Percentiles rank a stretch among this genome's conserved stretches.
Evolutionary conservation across 768 basidiomycete species (phyloP).

Genomic region (Favolaschia claudopus): DNA sequence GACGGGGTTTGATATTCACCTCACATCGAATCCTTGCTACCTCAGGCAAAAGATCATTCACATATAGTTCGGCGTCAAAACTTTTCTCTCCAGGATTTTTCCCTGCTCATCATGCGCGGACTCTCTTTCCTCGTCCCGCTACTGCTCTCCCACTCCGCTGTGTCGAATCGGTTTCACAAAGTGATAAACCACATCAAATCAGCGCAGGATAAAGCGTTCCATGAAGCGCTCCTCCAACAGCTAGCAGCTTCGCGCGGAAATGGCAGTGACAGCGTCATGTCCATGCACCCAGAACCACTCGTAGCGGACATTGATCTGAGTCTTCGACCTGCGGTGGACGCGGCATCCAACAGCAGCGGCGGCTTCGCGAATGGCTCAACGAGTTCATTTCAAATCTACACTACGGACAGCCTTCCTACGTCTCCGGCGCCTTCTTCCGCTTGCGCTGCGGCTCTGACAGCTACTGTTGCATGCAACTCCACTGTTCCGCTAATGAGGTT

Average conservation of each 20-base stretch:
- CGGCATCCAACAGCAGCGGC: not conserved
- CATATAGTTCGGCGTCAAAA: too few species aligned
- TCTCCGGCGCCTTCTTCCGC: not conserved
- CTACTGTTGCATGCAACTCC: constrained; percentile 8
- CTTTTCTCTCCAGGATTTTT: too few species aligned
- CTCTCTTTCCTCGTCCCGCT: too few species aligned
- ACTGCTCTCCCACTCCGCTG: too few species aligned
- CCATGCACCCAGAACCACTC: not conserved
- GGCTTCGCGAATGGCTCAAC: not conserved
- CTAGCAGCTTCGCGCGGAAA: not conserved
- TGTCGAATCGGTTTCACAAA: too few species aligned
- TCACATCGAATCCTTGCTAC: too few species aligned
- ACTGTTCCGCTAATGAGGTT: constrained; percentile 12
- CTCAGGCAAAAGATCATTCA: too few species aligned
- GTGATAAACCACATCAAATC: too few species aligned
- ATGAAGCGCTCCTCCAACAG: constrained; percentile 18
- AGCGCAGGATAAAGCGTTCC: constrained; percentile 10
- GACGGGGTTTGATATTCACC: too few species aligned
- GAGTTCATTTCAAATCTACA: constrained; percentile 5
- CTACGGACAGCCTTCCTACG: not conserved
- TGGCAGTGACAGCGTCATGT: not conserved
- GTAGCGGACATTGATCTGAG: not conserved
- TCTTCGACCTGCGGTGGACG: not conserved
- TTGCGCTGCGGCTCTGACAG: constrained; percentile 8
- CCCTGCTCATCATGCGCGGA: too few species aligned